phyloP scores from a whole-genome alignment of 495 filamentous ascomycete genomes.

The Aspergillus affinis region DNA sequence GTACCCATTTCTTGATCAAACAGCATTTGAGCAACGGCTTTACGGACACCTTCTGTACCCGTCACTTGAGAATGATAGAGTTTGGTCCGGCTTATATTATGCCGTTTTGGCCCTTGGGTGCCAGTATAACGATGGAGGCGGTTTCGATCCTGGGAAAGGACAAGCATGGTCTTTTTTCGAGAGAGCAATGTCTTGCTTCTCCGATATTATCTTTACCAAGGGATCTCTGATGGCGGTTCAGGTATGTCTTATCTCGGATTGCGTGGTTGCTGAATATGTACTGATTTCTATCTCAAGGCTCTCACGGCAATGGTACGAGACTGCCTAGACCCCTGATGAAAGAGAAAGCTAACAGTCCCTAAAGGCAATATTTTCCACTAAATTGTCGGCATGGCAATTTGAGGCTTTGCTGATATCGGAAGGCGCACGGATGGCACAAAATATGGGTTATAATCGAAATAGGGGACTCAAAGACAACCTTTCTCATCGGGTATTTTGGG shows the following conservation, averaged over 20 bases:
- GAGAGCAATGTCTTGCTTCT: conserved; percentile 12
- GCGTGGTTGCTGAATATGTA: background rate
- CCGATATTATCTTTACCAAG: conserved; percentile 12
- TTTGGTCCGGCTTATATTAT: conserved; percentile 20
- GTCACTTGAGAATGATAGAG: conserved; percentile 4
- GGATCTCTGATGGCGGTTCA: conserved; percentile 19
- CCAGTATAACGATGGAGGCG: conserved; percentile 22
- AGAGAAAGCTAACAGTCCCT: background rate
- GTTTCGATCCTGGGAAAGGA: conserved; percentile 19
- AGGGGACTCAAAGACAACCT: conserved; percentile 8
- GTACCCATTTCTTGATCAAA: conserved; percentile 16
- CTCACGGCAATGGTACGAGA: conserved; percentile 19
- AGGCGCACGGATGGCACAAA: conserved; percentile 21
- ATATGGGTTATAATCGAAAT: conserved; percentile 11
- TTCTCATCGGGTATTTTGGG: conserved; percentile 20
- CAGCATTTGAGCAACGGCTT: conserved; percentile 11
- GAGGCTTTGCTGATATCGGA: conserved; percentile 18
- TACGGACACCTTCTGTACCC: conserved; percentile 4
- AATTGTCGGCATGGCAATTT: conserved; percentile 20
- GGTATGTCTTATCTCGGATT: background rate
- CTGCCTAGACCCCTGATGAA: background rate
- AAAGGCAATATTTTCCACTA: conserved; percentile 20
- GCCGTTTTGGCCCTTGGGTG: conserved; percentile 23
- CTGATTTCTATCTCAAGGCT: background rate
- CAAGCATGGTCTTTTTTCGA: conserved; percentile 21